A percentile compares a stretch with the other conserved stretches of the same genome.
Evolutionary conservation across 495 filamentous ascomycete genomes (phyloP).

Genomic region (Aspergillus panamensis): DNA sequence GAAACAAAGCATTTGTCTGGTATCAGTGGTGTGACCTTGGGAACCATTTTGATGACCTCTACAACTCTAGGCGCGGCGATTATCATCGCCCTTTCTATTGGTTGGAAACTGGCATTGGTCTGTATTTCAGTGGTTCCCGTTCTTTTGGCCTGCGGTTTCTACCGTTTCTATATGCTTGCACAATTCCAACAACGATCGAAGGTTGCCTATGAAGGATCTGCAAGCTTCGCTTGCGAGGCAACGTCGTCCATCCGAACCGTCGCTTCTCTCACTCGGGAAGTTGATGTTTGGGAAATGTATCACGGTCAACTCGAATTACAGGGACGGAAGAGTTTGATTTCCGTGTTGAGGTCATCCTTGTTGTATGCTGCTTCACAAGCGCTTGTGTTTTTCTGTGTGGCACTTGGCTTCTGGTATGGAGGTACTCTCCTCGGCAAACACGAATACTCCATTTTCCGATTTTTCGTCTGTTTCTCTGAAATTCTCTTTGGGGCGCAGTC

Average conservation of each 20-base stretch:
- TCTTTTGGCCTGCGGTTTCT: constrained; percentile 75
- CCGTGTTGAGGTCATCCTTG: constrained; percentile 61
- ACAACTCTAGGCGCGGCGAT: constrained; percentile 72
- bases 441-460: constrained; percentile 72
- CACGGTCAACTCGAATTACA: constrained; percentile 63
- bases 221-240: constrained; percentile 85
- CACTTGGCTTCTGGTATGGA: constrained; percentile 94
- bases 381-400: constrained; percentile 75
- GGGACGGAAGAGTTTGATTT: constrained; percentile 56
- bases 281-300: constrained; percentile 73
- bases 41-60: constrained; percentile 69
- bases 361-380: constrained; percentile 80
- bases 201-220: constrained; percentile 67
- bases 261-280: constrained; percentile 80
- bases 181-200: constrained; percentile 69
- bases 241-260: constrained; percentile 90
- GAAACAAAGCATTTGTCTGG: constrained; percentile 82
- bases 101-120: constrained; percentile 89
- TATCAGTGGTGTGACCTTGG: constrained; percentile 75
- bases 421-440: constrained; percentile 67
- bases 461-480: constrained; percentile 79
- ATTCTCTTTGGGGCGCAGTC: constrained; percentile 82
- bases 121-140: constrained; percentile 75
- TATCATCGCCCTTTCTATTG: constrained; percentile 62
- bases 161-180: constrained; percentile 79